phyloP scores from a whole-genome alignment of 805 yeast species.

The Kuraishia hungarica region DNA sequence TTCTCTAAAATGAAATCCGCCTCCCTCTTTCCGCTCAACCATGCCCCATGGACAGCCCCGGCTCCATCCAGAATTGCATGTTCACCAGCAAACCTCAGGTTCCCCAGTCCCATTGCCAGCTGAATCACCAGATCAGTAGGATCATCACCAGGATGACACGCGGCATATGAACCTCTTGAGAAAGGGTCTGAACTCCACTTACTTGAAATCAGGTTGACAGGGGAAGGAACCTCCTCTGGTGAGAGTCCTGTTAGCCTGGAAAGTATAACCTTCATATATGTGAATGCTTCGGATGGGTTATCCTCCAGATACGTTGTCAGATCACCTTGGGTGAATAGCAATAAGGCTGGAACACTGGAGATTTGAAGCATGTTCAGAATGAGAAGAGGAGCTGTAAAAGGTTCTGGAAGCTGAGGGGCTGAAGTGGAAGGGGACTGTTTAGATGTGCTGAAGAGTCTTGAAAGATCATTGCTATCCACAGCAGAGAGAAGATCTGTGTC shows the following conservation, averaged over 20 bases:
- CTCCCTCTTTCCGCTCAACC: conserved; percentile 56
- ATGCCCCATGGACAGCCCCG: conserved; percentile 91
- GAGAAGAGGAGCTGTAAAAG: conserved; percentile 53
- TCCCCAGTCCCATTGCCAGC: conserved; percentile 49
- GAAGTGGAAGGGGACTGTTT: background rate
- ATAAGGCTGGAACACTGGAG: conserved; percentile 42
- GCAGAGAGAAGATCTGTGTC: conserved; percentile 7
- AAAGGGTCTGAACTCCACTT: conserved; percentile 79
- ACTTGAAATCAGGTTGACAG: conserved; percentile 38
- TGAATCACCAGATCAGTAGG: conserved; percentile 56
- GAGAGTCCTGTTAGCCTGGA: conserved; percentile 15
- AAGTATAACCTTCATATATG: conserved; percentile 46
- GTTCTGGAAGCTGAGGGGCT: conserved; percentile 19
- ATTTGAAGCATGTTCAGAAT: conserved; percentile 51
- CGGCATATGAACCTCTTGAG: conserved; percentile 76
- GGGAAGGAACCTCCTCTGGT: conserved; percentile 21
- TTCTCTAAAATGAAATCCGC: conserved; percentile 1
- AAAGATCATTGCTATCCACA: background rate
- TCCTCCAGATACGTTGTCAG: conserved; percentile 53
- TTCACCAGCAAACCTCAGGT: conserved; percentile 83
- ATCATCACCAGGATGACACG: conserved; percentile 60
- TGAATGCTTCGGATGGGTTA: conserved; percentile 47
- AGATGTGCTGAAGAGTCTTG: background rate
- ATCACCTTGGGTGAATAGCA: conserved; percentile 66
- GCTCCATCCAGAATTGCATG: conserved; percentile 82